Percentiles rank a stretch among this genome's conserved stretches.
These are phyloP conservation scores for Candida golubevii DNA, from an alignment of 805 yeast genomes.

Conservation along the genomic window DNA sequence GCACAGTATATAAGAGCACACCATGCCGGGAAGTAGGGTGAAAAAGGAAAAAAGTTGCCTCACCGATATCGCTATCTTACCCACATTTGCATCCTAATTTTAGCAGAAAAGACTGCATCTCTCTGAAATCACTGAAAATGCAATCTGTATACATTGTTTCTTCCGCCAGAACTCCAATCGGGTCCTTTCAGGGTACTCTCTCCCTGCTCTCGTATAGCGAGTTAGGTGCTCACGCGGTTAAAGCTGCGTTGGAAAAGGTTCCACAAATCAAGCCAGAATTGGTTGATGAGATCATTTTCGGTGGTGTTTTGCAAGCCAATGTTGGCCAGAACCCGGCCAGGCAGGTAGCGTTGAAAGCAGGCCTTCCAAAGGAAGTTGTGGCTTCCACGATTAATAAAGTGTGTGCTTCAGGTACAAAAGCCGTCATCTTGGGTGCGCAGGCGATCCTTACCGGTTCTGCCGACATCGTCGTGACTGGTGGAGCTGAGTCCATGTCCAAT, in stretches of 20 bases:
- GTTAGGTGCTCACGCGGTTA: slow-evolving; percentile 89
- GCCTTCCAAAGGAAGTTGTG: slow-evolving; percentile 71
- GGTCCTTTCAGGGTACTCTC: slow-evolving; percentile 85
- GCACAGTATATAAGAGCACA: no score
- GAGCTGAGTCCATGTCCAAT: slow-evolving; percentile 96
- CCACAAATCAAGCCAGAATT: slow-evolving; percentile 73
- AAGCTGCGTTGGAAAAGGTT: slow-evolving; percentile 77
- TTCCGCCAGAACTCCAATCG: slow-evolving; percentile 92
- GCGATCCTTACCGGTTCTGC: slow-evolving; percentile 83
- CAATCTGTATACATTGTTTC: slow-evolving; percentile 79
- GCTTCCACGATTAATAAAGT: slow-evolving; percentile 95
- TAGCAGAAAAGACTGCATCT: no score
- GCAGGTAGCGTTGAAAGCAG: slow-evolving; percentile 91
- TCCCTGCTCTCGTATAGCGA: slow-evolving; percentile 75
- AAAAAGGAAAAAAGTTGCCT: no score
- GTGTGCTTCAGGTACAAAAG: slow-evolving; percentile 94
- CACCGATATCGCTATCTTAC: no score
- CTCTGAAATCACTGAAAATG: not conserved
- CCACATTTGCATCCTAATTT: no score
- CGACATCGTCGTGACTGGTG: slow-evolving; percentile 93
- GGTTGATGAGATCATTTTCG: slow-evolving; percentile 88
- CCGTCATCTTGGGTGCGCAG: slow-evolving; percentile 88
- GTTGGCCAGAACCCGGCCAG: slow-evolving; percentile 98
- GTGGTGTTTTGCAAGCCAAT: slow-evolving; percentile 89
- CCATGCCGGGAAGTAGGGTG: no score